Percentiles rank a stretch among this genome's conserved stretches.
Conservation (phyloP, 352 stramenopile genomes). For the Phytophthora pini region DNA sequence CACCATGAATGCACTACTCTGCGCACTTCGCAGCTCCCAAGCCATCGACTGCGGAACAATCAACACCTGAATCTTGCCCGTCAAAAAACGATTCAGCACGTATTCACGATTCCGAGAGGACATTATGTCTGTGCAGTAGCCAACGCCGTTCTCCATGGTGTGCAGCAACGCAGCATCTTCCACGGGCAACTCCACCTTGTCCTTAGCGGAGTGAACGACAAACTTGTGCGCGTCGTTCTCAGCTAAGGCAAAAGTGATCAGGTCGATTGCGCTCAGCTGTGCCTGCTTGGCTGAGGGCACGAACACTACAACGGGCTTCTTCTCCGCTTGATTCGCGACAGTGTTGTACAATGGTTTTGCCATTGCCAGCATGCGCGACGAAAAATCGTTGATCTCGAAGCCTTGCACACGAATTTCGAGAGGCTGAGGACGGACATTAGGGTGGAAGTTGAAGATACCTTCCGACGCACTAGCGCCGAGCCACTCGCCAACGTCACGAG, state of each 20-base stretch:
- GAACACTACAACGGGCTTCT: constrained; percentile 96
- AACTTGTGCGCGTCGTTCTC: constrained; percentile 85
- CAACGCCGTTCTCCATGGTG: constrained; percentile 94
- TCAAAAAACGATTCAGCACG: constrained; percentile 90
- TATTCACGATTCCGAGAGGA: constrained; percentile 88
- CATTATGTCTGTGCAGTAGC: constrained; percentile 96
- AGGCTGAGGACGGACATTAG: constrained; percentile 95
- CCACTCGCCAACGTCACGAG: constrained; percentile 98
- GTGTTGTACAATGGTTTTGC: constrained; percentile 98
- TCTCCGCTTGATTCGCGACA: constrained; percentile 85
- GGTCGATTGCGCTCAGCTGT: constrained; percentile 98
- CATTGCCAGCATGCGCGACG: constrained; percentile 97
- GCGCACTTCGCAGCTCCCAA: constrained; percentile 87
- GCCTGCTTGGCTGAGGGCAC: constrained; percentile 98
- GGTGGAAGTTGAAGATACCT: constrained; percentile 76
- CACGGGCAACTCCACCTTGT: constrained; percentile 55
- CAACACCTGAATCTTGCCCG: constrained; percentile 92
- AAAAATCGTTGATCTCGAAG: constrained; percentile 98
- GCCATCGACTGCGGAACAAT: constrained; percentile 95
- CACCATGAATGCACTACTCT: constrained; percentile 92
- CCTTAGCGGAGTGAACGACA: constrained; percentile 39
- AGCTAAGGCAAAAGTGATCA: constrained; percentile 96
- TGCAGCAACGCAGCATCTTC: constrained; percentile 94
- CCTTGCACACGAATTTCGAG: constrained; percentile 98
- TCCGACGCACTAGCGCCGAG: constrained; percentile 93